Evolutionary conservation across 495 filamentous ascomycete genomes (phyloP).

Genomic region (Aspergillus bertholletiae): DNA sequence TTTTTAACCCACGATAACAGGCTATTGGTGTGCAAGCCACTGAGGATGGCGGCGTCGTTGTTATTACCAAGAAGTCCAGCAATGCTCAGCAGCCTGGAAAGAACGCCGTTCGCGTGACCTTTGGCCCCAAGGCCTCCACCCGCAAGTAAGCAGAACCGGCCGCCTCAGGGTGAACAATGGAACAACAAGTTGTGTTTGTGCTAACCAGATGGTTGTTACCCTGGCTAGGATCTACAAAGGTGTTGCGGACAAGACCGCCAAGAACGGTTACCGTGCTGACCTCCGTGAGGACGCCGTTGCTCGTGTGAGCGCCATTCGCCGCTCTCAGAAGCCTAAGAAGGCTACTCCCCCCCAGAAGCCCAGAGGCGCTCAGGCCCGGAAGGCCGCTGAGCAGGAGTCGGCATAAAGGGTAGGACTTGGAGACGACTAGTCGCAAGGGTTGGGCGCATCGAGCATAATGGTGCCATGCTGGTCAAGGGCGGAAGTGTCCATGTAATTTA

Average conservation of each 20-base stretch:
- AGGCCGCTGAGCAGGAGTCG: conserved; percentile 56
- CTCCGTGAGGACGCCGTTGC: conserved; percentile 82
- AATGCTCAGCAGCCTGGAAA: conserved; percentile 65
- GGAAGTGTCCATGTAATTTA: conserved; percentile 35
- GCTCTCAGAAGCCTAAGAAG: conserved; percentile 76
- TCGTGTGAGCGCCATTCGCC: conserved; percentile 82
- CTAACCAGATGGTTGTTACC: conserved; percentile 13
- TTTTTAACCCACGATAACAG: conserved; percentile 40
- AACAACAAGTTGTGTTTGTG: not conserved
- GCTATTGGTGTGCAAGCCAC: conserved; percentile 71
- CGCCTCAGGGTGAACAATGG: not conserved
- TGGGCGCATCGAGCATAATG: conserved; percentile 14
- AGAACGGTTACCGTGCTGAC: conserved; percentile 81
- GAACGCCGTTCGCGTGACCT: conserved; percentile 58
- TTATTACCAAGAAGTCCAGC: conserved; percentile 77
- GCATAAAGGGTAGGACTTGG: conserved; percentile 32
- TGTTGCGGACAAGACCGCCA: conserved; percentile 75
- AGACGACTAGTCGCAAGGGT: conserved; percentile 15
- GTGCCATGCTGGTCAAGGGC: conserved; percentile 27
- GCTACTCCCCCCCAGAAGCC: conserved; percentile 65
- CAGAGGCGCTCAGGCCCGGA: conserved; percentile 77
- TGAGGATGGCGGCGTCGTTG: conserved; percentile 66
- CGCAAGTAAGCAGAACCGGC: conserved; percentile 63
- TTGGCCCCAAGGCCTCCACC: conserved; percentile 62
- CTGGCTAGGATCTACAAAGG: conserved; percentile 74